Evolutionary conservation across 2,329 filamentous ascomycete species (phyloP).

Genomic region (Trematosphaeria pertusa): DNA sequence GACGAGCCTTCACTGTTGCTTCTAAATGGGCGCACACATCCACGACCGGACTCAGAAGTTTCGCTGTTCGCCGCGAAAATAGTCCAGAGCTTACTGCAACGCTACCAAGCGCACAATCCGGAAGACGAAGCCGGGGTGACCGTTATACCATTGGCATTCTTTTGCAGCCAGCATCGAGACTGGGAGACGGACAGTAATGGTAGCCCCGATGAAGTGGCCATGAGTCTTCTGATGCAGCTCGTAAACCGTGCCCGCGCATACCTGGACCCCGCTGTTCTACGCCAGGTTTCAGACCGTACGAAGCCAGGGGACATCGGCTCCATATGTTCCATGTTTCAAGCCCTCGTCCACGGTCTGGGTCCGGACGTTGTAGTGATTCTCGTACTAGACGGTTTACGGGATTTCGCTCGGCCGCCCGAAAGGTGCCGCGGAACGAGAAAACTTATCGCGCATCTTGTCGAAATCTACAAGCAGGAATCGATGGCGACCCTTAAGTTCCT

Average conservation of each 20-base stretch:
- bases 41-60: constrained; percentile 1
- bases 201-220: constrained; percentile 7
- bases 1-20: constrained; percentile 9
- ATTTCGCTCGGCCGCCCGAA: constrained; percentile 4
- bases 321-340: constrained; percentile 5
- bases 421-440: background rate
- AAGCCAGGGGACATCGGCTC: background rate
- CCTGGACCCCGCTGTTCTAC: background rate
- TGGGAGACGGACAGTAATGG: constrained; percentile 2
- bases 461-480: background rate
- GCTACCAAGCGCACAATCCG: background rate
- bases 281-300: background rate
- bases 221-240: constrained; percentile 14
- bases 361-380: background rate
- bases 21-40: constrained; percentile 8
- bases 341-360: background rate
- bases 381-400: constrained; percentile 5
- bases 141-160: constrained; percentile 11
- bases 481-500: constrained; percentile 5
- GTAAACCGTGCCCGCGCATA: constrained; percentile 1
- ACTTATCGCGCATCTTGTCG: background rate
- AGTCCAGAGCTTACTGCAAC: background rate
- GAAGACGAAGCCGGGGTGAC: background rate
- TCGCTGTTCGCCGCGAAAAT: constrained; percentile 8
- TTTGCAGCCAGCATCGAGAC: constrained; percentile 13